Conservation (phyloP, 176 grass and related monocot genomes). For the Chloris gayana region DNA sequence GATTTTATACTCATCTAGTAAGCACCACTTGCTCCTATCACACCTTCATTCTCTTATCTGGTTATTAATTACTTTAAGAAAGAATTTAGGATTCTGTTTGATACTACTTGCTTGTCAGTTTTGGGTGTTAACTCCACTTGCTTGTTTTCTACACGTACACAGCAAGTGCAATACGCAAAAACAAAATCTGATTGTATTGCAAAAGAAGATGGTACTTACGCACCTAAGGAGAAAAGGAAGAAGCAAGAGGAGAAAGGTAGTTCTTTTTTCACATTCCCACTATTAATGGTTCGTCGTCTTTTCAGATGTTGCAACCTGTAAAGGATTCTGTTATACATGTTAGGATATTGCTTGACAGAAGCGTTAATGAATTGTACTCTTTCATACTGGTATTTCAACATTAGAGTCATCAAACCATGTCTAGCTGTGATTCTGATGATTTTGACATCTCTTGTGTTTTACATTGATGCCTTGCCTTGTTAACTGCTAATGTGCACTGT, state of each 20-base stretch:
- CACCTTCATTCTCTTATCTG: not conserved
- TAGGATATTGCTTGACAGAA: constrained; percentile 4
- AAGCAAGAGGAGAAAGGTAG: constrained; percentile 98
- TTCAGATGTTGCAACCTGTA: constrained; percentile 4
- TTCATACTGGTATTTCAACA: not conserved
- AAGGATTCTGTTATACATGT: constrained; percentile 8
- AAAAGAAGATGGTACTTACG: constrained; percentile 86
- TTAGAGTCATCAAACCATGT: not conserved
- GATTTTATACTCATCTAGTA: too few relatives aligned
- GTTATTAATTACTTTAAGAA: not conserved
- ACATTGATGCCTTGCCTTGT: not conserved
- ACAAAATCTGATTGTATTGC: constrained; percentile 90
- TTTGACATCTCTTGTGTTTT: not conserved
- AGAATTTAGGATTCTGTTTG: not conserved
- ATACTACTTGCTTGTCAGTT: not conserved
- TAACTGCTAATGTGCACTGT: not conserved
- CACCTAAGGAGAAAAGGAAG: constrained; percentile 91
- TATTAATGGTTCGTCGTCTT: not conserved
- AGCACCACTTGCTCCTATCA: too few relatives aligned
- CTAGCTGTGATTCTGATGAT: not conserved
- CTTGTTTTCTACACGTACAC: constrained; percentile 25
- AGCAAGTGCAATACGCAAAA: constrained; percentile 95
- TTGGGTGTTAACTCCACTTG: constrained; percentile 5
- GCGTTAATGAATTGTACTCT: constrained; percentile 4
- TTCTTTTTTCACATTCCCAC: constrained; percentile 6